phyloP scores from a whole-genome alignment of 495 filamentous ascomycete genomes.

The Hapsidospora chrysogenum region DNA sequence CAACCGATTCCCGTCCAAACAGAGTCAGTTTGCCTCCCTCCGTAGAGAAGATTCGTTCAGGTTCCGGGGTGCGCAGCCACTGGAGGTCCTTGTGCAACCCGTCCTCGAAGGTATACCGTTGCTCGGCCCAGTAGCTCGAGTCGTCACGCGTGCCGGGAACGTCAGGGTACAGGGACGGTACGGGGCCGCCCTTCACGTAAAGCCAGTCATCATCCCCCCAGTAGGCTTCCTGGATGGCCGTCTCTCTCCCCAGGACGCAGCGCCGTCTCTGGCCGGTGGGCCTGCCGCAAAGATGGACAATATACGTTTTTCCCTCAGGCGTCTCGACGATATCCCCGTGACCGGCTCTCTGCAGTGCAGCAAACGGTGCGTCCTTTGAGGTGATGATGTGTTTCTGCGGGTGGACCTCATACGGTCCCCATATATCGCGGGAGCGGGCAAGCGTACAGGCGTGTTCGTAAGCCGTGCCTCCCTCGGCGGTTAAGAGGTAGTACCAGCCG shows the following conservation, averaged over 20 bases:
- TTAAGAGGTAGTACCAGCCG: slow-evolving; percentile 51
- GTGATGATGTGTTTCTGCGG: slow-evolving; percentile 29
- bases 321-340: slow-evolving; percentile 45
- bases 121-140: slow-evolving; percentile 31
- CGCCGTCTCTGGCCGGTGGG: slow-evolving; percentile 34
- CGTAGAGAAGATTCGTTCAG: slow-evolving; percentile 31
- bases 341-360: slow-evolving; percentile 34
- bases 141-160: slow-evolving; percentile 31
- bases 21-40: slow-evolving; percentile 21
- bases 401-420: slow-evolving; percentile 41
- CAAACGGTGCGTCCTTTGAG: slow-evolving; percentile 24
- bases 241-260: slow-evolving; percentile 38
- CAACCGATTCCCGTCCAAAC: slow-evolving; percentile 31
- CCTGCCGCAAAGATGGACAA: slow-evolving; percentile 36
- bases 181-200: slow-evolving; percentile 36
- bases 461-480: slow-evolving; percentile 48
- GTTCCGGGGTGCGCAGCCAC: slow-evolving; percentile 37
- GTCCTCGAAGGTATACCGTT: slow-evolving; percentile 28
- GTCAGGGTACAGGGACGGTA: slow-evolving; percentile 34
- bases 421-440: slow-evolving; percentile 33
- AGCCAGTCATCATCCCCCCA: slow-evolving; percentile 39
- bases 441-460: slow-evolving; percentile 37
- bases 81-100: slow-evolving; percentile 35
- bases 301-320: slow-evolving; percentile 35
- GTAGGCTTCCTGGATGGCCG: slow-evolving; percentile 34